These are phyloP conservation scores for Penicillium paneum DNA, from an alignment of 2,329 filamentous ascomycete species.

Conservation along the genomic window DNA sequence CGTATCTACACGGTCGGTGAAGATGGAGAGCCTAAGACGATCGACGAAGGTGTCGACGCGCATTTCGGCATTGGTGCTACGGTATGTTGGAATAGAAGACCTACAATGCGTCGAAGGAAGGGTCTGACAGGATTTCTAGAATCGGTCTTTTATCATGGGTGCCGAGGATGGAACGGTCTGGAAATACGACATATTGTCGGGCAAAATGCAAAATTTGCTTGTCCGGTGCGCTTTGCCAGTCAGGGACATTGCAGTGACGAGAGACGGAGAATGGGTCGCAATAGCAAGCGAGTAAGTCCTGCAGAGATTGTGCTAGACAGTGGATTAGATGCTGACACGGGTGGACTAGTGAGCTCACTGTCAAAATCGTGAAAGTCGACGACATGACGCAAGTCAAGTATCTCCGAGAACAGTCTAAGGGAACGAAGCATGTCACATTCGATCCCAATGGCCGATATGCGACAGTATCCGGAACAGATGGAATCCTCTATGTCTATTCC, in stretches of 20 bases:
- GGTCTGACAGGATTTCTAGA: constrained; percentile 40
- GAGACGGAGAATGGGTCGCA: constrained; percentile 81
- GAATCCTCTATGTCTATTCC: constrained; percentile 85
- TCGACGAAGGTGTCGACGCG: constrained; percentile 86
- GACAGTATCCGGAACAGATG: constrained; percentile 82
- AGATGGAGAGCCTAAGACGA: constrained; percentile 85
- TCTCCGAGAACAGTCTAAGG: constrained; percentile 76
- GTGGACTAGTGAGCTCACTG: constrained; percentile 66
- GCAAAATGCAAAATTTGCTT: constrained; percentile 72
- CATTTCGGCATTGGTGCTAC: constrained; percentile 75
- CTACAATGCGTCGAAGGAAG: neutral
- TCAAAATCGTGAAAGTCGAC: constrained; percentile 80
- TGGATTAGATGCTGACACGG: constrained; percentile 16
- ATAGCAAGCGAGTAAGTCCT: constrained; percentile 79
- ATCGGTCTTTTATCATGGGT: constrained; percentile 82
- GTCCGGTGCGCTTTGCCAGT: constrained; percentile 81
- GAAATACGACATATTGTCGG: constrained; percentile 74
- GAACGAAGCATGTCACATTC: constrained; percentile 90
- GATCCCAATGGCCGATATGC: constrained; percentile 74
- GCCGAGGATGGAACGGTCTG: constrained; percentile 96
- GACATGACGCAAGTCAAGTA: constrained; percentile 75
- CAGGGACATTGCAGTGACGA: constrained; percentile 77
- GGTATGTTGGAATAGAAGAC: constrained; percentile 39
- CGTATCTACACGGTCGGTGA: constrained; percentile 89
- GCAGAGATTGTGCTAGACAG: neutral